These are phyloP conservation scores for Penicillium bovifimosum DNA, from an alignment of 495 filamentous ascomycete species.

Conservation along the genomic window DNA sequence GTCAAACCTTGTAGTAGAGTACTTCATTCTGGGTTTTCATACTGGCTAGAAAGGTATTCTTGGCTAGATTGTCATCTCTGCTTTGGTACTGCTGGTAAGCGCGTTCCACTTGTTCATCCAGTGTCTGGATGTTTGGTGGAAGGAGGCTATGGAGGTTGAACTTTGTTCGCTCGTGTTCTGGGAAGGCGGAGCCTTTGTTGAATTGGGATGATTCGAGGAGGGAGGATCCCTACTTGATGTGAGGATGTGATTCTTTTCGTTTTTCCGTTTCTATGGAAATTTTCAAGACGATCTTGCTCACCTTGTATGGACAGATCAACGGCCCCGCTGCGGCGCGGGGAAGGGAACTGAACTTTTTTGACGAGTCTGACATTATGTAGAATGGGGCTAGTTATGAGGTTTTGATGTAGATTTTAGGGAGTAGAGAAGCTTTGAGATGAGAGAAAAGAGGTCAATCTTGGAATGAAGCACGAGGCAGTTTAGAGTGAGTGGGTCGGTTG, in stretches of 20 bases:
- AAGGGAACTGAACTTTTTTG: conserved; percentile 50
- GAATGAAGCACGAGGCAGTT: no score
- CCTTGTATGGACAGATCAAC: conserved; percentile 44
- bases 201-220: conserved; percentile 65
- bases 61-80: conserved; percentile 55
- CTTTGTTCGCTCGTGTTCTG: conserved; percentile 56
- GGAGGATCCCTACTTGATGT: conserved; percentile 45
- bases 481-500: no score
- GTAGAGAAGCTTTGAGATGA: background rate
- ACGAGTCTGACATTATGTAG: background rate
- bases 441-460: background rate
- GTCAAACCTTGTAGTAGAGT: conserved; percentile 20
- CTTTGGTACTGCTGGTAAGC: conserved; percentile 75
- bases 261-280: background rate
- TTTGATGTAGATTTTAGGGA: background rate
- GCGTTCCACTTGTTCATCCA: conserved; percentile 73
- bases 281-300: conserved; percentile 4
- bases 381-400: no score
- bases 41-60: conserved; percentile 78
- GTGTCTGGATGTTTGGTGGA: conserved; percentile 64
- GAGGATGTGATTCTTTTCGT: background rate
- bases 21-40: conserved; percentile 74
- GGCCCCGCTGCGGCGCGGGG: conserved; percentile 60
- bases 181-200: conserved; percentile 81
- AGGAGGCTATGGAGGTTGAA: conserved; percentile 71